Percentiles rank a stretch among this genome's conserved stretches.
phyloP scores from a whole-genome alignment of 73 alveolate genomes.

The Tetrahymena thermophila region DNA sequence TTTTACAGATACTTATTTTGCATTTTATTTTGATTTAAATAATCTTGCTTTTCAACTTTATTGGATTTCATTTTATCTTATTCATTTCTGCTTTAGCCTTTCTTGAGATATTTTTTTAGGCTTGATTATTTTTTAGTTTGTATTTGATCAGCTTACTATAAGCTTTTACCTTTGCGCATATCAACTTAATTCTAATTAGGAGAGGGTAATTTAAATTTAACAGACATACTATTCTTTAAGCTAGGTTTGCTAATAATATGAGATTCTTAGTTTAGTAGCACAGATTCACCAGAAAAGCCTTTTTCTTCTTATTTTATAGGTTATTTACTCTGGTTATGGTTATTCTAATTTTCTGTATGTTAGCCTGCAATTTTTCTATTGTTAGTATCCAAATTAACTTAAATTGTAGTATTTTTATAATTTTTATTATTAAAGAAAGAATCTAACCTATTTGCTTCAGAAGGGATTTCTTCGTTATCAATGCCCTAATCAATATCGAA shows the following conservation, averaged over 20 bases:
- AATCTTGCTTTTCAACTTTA: neutral
- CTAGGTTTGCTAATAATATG: neutral
- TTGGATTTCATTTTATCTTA: neutral
- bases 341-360: neutral
- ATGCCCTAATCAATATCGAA: neutral
- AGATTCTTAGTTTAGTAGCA: neutral
- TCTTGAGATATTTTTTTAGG: neutral
- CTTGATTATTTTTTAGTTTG: neutral
- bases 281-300: neutral
- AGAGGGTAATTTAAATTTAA: neutral
- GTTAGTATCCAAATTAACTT: neutral
- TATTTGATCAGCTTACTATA: neutral
- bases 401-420: neutral
- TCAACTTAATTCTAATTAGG: neutral
- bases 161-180: neutral
- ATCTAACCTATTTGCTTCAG: neutral
- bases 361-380: neutral
- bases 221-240: neutral
- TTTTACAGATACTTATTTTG: neutral
- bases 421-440: neutral
- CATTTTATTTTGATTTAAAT: neutral
- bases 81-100: neutral
- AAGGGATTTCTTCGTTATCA: neutral
- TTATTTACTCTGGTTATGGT: neutral
- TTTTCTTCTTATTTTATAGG: neutral